phyloP scores from a whole-genome alignment of 1,139 yeast genomes.

The Yamadazyma dendronema region DNA sequence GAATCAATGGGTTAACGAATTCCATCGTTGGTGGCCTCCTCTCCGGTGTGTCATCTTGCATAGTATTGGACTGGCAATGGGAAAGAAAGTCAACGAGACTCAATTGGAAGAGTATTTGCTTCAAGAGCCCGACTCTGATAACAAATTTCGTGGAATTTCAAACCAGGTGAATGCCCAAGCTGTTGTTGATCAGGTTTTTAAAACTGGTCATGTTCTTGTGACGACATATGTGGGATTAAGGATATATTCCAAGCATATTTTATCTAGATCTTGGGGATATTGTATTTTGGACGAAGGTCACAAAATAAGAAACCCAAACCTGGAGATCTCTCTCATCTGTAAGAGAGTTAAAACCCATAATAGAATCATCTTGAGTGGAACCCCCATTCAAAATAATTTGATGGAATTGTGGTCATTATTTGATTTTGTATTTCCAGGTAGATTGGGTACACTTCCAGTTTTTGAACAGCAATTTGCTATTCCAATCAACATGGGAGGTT shows the following conservation, averaged over 20 bases:
- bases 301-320: constrained; percentile 91
- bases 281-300: constrained; percentile 95
- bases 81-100: constrained; percentile 44
- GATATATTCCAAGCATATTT: constrained; percentile 65
- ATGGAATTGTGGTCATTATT: constrained; percentile 92
- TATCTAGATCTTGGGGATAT: constrained; percentile 84
- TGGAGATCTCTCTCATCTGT: constrained; percentile 81
- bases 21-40: constrained; percentile 98
- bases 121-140: constrained; percentile 39
- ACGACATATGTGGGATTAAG: constrained; percentile 92
- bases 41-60: constrained; percentile 82
- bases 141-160: constrained; percentile 23
- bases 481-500: constrained; percentile 97
- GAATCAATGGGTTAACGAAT: constrained; percentile 94
- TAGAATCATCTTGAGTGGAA: constrained; percentile 86
- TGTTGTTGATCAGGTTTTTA: constrained; percentile 50
- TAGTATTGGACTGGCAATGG: constrained; percentile 90
- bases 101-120: constrained; percentile 48
- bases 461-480: constrained; percentile 88
- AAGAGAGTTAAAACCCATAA: constrained; percentile 80
- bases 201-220: constrained; percentile 75
- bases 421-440: constrained; percentile 93
- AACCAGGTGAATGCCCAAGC: constrained; percentile 43
- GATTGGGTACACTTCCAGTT: constrained; percentile 91
- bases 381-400: constrained; percentile 92